A percentile compares a stretch with the other conserved stretches of the same genome.
Evolutionary conservation across 805 yeast species (phyloP).

Genomic region (Saccharomycopsis oosterbeekiorum): DNA sequence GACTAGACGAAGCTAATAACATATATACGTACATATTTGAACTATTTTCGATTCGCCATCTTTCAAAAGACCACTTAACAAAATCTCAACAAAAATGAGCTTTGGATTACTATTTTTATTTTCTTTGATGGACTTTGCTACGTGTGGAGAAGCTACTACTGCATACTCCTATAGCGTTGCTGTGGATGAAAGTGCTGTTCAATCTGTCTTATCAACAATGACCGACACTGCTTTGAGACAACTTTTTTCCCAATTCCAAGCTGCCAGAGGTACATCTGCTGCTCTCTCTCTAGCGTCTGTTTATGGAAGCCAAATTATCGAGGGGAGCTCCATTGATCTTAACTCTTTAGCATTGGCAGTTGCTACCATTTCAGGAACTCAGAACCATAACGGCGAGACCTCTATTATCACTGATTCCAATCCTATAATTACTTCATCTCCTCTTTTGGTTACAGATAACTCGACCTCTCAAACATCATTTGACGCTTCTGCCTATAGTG

Average conservation of each 20-base stretch:
- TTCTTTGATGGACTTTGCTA: not conserved
- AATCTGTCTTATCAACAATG: conserved; percentile 9
- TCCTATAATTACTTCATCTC: not conserved
- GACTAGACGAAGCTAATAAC: too few species aligned
- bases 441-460: not conserved
- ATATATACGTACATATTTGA: too few species aligned
- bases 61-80: not conserved
- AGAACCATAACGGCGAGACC: conserved; percentile 1
- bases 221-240: conserved; percentile 12
- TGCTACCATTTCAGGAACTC: conserved; percentile 14
- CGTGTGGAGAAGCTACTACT: not conserved
- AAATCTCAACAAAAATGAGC: not conserved
- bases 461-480: not conserved
- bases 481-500: not conserved
- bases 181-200: conserved; percentile 13
- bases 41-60: too few species aligned
- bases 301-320: conserved; percentile 15
- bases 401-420: conserved; percentile 7
- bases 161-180: conserved; percentile 9
- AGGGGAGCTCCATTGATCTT: conserved; percentile 15
- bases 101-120: not conserved
- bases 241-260: conserved; percentile 15
- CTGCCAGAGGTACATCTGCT: conserved; percentile 19
- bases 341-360: conserved; percentile 12
- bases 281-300: conserved; percentile 18